Base-by-base conservation (phyloP, 352 stramenopile species). In the Globisporangium cylindrosporum region DNA sequence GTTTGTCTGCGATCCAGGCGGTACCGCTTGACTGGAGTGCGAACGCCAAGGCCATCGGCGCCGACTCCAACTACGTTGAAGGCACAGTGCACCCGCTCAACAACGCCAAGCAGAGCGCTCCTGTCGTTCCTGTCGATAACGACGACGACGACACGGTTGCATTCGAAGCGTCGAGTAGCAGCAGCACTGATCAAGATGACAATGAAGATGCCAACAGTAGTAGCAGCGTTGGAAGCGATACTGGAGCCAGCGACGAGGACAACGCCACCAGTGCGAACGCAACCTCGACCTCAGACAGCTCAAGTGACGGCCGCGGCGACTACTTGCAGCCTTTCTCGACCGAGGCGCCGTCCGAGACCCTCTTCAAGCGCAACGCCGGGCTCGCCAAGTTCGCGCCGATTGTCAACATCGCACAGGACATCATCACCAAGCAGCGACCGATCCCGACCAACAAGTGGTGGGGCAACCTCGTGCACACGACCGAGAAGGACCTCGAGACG, bases 371-470 rank as follows among this genome's bases (percentile, higher is more conserved):
- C 34, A 84, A 86, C 58, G 66, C 65, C 12, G 77, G 71, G 3
- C 78, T 91, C 36, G 62, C 64, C 22, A 73, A 73, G 36, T 58
- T 91, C 2, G 79, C 81, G 24, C 83, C 83, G 3, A 79, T 88
- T 70, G 74, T 90, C 43, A 90, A 92, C 69, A 73, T 90, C 58
- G 81, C 77, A 20, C 3, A 73, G 34, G 77, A 89, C 34, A 65
- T 82, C 24, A 68, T 90, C 22, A 68, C 75, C 18, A 51, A 84
- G 55, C 68, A 67, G 32, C 66, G 67, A 5, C 62, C 86, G 1
- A 88, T 94, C 65, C 86, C 86, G 59, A 94, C 84, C 22, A 94
- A 94, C 73, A 79, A 91, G 63, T 94, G 86, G 86, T 94, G 86
- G 86, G 82, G 77, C 22, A 94, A 92, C 67, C 62, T 91, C 51